Evolutionary conservation across 306 rosid species (phyloP), one percentile per base, ranked within the genome.

Genomic region (Ziziphus jujuba): DNA sequence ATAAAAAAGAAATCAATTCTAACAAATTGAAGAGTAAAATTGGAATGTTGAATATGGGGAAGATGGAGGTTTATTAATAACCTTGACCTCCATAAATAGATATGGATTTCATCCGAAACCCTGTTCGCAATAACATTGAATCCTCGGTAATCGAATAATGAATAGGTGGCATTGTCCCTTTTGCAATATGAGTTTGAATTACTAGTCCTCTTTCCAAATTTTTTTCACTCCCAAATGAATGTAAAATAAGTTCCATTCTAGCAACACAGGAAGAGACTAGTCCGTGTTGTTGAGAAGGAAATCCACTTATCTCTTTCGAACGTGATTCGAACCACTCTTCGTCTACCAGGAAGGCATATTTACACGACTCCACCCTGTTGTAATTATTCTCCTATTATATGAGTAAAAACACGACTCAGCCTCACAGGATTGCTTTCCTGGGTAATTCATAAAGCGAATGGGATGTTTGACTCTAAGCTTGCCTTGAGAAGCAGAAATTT

Each of bases 391-490:
- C n/a, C n/a, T 4, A 1, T 7, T 1, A 0, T 17, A 20, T 33
- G 20, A 62, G 13, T 28, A 34, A 43, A 2, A 55, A 43, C 16
- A 25, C 20, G 65, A 25, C 3, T 5, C 12, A 3, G 21, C 11
- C 10, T 57, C 61, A 0, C 0, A 2, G 40, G n/a, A n/a, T n/a
- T 1, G 1, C 20, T 22, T 50, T 34, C 10, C 19, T 0, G 2
- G 4, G 64, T 84, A 79, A n/a, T 61, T 72, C 44, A 2, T 35
- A 19, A 44, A 48, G 57, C 45, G n/a, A 16, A 82, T 16, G 0
- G 87, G 87, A 53, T 70, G 55, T 24, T 0, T 61, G 19, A 79
- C 50, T 14, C 0, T 0, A n/a, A 79, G 59, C 3, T 17, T 47
- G 76, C 79, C n/a, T n/a, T n/a, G n/a, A n/a, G n/a, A 35, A 44